Evolutionary conservation across 805 yeast genomes (phyloP).

Genomic region (Kazachstania martiniae): DNA sequence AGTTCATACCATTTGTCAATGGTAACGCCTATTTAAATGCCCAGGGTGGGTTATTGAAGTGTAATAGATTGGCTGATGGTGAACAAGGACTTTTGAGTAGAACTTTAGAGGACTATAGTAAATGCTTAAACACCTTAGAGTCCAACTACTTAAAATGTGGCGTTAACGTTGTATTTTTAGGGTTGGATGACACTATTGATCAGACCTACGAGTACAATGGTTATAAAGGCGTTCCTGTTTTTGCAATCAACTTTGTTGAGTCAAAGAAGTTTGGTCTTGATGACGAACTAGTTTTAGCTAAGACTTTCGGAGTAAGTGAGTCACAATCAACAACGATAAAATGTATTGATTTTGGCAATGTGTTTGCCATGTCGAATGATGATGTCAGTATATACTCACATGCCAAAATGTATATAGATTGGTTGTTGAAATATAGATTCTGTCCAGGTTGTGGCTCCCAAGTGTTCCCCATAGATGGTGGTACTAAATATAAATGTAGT

Average conservation of each 20-base stretch:
- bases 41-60: no score
- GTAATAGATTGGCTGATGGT: not conserved
- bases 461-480: conserved; percentile 54
- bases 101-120: not conserved
- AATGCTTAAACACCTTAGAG: conserved; percentile 6
- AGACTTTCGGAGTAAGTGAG: not conserved
- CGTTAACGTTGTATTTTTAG: no score
- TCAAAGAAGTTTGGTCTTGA: no score
- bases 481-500: conserved; percentile 49
- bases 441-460: conserved; percentile 82
- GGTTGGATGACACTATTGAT: conserved; percentile 6
- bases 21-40: conserved; percentile 22
- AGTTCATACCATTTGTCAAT: conserved; percentile 30
- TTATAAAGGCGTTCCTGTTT: conserved; percentile 53
- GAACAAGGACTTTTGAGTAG: not conserved
- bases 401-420: conserved; percentile 74
- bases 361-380: conserved; percentile 15
- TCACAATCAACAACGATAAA: conserved; percentile 5
- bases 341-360: conserved; percentile 4
- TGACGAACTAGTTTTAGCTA: no score
- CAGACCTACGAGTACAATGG: conserved; percentile 26
- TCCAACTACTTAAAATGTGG: conserved; percentile 14
- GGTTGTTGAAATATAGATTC: conserved; percentile 62
- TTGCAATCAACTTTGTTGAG: conserved; percentile 43
- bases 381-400: conserved; percentile 70